Evolutionary conservation across 768 basidiomycete species (phyloP), one percentile per base, ranked within the genome.

Genomic region (Trametes elegans): DNA sequence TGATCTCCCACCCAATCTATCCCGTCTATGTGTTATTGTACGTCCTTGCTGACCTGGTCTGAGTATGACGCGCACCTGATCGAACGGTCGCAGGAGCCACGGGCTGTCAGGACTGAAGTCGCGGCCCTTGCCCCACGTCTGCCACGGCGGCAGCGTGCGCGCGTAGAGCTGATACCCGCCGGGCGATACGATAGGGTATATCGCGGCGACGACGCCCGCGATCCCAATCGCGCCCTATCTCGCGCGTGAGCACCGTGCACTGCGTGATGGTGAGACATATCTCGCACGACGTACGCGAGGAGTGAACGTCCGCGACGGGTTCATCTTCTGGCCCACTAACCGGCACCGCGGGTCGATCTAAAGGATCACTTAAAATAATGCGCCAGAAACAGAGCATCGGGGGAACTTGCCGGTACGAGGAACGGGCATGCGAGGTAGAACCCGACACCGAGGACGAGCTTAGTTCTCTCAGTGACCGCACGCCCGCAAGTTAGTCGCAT

Each of bases 281-380:
- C n/a, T n/a, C n/a, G n/a, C n/a, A n/a, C n/a, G 10, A 18, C 75
- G 36, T 64, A 82, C 83, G 35, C 79, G 72, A 8, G 85, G 82
- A 0, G 87, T 88, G 55, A 74, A 84, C 0, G 84, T 84, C 7
- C 86, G 71, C 0, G 84, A 85, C 0, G 86, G 87, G 51, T 88
- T 88, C 82, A 87, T 87, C 66, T 88, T 89, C 55, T 87, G 86
- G 0, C 81, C 84, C 5, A 83, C 75, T 0, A 88, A 66, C 32
- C 84, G 72, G 54, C 77, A 79, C 27, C 81, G 71, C 7, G 80
- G 81, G 62, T 84, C 82, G 16, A 85, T 74, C 81, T 83, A 54
- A 13, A 26, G 3, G 36, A 26, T 21, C 42, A 23, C 39, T n/a
- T 55, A 16, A 23, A 3, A 19, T 1, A 26, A 6, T 1, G 3